phyloP scores from a whole-genome alignment of 805 yeast species.

The Starmera amethionina region DNA sequence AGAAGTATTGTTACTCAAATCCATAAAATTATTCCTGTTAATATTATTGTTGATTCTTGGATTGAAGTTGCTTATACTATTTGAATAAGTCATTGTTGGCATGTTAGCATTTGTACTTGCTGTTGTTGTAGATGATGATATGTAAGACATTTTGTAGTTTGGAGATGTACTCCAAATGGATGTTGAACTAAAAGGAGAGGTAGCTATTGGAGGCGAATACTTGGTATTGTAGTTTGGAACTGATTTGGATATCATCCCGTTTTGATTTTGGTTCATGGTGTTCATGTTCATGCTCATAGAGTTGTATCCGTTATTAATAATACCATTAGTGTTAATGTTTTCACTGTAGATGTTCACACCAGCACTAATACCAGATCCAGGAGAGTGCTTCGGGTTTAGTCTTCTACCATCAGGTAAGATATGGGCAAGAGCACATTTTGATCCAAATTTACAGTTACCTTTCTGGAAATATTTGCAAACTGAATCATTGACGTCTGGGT shows the following conservation, averaged over 20 bases:
- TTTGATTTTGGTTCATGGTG: constrained; percentile 1
- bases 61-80: background rate
- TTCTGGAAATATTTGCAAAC: constrained; percentile 92
- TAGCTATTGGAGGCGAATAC: background rate
- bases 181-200: constrained; percentile 1
- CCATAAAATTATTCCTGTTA: constrained; percentile 4
- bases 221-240: background rate
- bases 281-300: constrained; percentile 3
- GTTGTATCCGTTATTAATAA: background rate
- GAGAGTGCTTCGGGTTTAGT: constrained; percentile 40
- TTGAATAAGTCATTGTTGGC: background rate
- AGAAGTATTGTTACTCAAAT: constrained; percentile 3
- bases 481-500: constrained; percentile 34
- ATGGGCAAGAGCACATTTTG: constrained; percentile 91
- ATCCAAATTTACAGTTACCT: constrained; percentile 95
- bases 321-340: background rate
- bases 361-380: constrained; percentile 16
- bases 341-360: constrained; percentile 10
- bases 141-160: too few species aligned
- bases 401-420: constrained; percentile 82
- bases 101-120: background rate
- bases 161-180: constrained; percentile 1
- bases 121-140: background rate
- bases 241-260: background rate
- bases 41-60: constrained; percentile 27